Evolutionary conservation across 2,329 filamentous ascomycete species (phyloP), one percentile per base, ranked within the genome.

Genomic region (Cladorrhinum sp.): DNA sequence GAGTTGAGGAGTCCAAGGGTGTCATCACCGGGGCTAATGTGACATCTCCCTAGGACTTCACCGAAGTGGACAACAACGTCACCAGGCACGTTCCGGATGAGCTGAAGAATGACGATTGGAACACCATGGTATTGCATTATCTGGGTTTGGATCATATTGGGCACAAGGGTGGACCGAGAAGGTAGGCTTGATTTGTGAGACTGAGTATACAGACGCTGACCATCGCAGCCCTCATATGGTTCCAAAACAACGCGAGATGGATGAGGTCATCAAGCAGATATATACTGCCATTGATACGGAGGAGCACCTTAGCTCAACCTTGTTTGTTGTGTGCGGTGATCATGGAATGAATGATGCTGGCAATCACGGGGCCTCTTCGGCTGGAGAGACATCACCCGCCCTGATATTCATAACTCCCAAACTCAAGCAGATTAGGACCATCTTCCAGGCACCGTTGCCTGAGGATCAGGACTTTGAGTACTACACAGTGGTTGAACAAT

Each of bases 331-430:
- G 6, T 92, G 89, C 59, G 95, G 95, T 59, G 96, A 99, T 69
- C 95, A 99, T 72, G 95, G 95, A n/a, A 99, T 99, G 95, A 99
- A 98, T 68, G 93, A 98, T 68, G 95, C 91, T 20, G 95, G 95
- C 2, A 98, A 98, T 67, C 95, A 99, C 72, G 95, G 95, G 27
- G 95, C 93, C 41, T 97, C 93, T 9, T 93, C 93, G 0, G 85
- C 92, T 1, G 93, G 95, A 49, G 95, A 99, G 77, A 98, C 95
- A 1, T 97, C 93, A 0, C 89, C 95, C 0, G 95, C 95, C 16
- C 78, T 99, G 9, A 84, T 97, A 20, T 98, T 99, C 73, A 85
- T 96, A 65, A 95, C 92, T 2, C 92, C 93, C 0, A 95, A 92
- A 70, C 80, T 96, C 49, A 85, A 83, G 68, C 71, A 76, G 1